Percentiles rank a stretch among this genome's conserved stretches.
These are phyloP conservation scores for Capsicum rhomboideum DNA, from an alignment of 257 asterid species.

Conservation along the genomic window DNA sequence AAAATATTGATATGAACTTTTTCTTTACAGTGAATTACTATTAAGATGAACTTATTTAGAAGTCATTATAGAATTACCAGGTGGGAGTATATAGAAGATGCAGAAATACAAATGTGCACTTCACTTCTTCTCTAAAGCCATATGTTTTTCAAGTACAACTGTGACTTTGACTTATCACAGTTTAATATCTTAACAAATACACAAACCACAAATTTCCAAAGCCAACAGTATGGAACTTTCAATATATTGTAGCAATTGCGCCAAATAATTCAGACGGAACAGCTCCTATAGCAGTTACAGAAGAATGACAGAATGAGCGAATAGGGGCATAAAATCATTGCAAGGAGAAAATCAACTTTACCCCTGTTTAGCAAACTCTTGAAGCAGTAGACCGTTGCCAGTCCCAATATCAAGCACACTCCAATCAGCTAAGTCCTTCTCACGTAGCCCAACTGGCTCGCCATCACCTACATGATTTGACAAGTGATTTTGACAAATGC, in stretches of 20 bases:
- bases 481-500: constrained; percentile 52
- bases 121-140: neutral
- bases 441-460: constrained; percentile 43
- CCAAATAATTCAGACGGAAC: neutral
- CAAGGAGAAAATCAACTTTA: constrained; percentile 20
- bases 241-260: neutral
- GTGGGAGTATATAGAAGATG: neutral
- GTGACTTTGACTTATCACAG: neutral
- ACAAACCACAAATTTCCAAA: neutral
- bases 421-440: constrained; percentile 65
- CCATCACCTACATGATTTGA: constrained; percentile 48
- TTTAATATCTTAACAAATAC: neutral
- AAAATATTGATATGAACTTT: neutral
- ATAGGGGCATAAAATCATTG: neutral
- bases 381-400: constrained; percentile 95
- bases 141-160: neutral
- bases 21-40: neutral
- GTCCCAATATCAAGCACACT: constrained; percentile 93
- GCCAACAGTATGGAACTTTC: neutral
- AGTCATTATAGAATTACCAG: neutral
- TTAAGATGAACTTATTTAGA: neutral
- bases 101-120: neutral
- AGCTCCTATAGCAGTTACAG: neutral
- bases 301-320: neutral
- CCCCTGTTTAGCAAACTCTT: constrained; percentile 93